Base-by-base conservation (phyloP, 1,139 yeast species). In the Yamadazyma diospyri region DNA sequence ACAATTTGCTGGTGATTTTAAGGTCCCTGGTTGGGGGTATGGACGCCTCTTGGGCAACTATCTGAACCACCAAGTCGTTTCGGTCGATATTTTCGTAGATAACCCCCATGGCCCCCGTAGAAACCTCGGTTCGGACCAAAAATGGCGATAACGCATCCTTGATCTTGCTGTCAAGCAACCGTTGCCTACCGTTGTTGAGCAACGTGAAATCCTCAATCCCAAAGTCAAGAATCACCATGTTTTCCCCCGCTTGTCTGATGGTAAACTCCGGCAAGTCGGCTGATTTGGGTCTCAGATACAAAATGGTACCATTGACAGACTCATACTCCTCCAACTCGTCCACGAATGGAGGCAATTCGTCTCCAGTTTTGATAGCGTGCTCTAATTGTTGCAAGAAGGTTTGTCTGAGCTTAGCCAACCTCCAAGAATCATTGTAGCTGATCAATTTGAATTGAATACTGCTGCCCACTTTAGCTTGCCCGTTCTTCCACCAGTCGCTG, bases 401-500 rank as follows among this genome's bases (percentile, higher is more conserved):
- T 10, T 42, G 37, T 34, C 61, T 46, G 25, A 46, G 35, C 21
- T 48, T 37, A 30, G 40, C 33, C 25, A 61, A 36, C 27, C 43
- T 45, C 10, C 57, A 16, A 2, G 64, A 51, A 40, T 57, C 64
- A 6, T 42, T 36, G 32, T 48, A 57, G 19, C 52, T 45, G 13
- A 61, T 41, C 4, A 44, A 40, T 27, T 55, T 39, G 31, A 61
- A 60, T 18, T 41, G 43, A 13, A 61, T 41, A 8, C 39, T 37
- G 25, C 57, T 45, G 12, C 53, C 57, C 22, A 56, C 50, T 13
- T 51, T 51, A 13, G 59, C 64, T 42, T 61, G 65, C 5, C 66
- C 67, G 38, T 48, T 45, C 36, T 59, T 61, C 64, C 67, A 60
- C 53, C 57, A 59, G 33, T 60, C 66, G 25, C 49, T 50, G 27